Evolutionary conservation across 345 rosid genomes (phyloP), one percentile per base, ranked within the genome.

Genomic region (Pugionium dolabratum): DNA sequence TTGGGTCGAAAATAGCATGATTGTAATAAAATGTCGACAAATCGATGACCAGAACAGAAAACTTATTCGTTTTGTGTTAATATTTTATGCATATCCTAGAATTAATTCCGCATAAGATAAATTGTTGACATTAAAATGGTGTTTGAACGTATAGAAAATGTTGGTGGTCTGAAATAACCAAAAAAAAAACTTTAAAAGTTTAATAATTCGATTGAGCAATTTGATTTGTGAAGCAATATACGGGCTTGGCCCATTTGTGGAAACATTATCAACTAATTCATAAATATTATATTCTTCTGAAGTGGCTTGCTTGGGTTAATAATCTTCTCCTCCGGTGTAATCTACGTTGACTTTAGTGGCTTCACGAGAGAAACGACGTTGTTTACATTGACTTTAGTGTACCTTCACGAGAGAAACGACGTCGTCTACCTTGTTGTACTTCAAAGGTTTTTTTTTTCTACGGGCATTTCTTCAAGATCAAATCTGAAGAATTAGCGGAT

Each of bases 1-100:
- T 49, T 27, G 66, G 18, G 7, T 50, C 37, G 50, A 9, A 58
- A 39, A 58, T 37, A 49, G 39, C 39, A 51, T 68, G 57, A 18
- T 18, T n/a, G n/a, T n/a, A n/a, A n/a, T n/a, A 18, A 18, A 18
- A 18, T 18, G 18, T 18, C 18, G 18, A 18, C 0, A 18, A 18
- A 18, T 10, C 5, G 9, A 8, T n/a, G 18, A 18, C 18, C 18
- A 18, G 18, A 18, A 18, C 18, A 18, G 18, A 18, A 18, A 18
- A 18, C 18, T 18, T 18, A 18, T 18, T 18, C 18, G 18, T 18
- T 18, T 18, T 18, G 0, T 18, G 0, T 18, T 18, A 18, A 18
- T 18, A 18, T 18, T 18, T 18, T 0, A 18, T 18, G 18, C 18
- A 18, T 18, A 18, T 18, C 0, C 18, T 18, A 18, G 0, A 18